A percentile compares a stretch with the other conserved stretches of the same genome.
These are phyloP conservation scores for Hericium erinaceus DNA, from an alignment of 768 basidiomycete genomes.

Conservation along the genomic window DNA sequence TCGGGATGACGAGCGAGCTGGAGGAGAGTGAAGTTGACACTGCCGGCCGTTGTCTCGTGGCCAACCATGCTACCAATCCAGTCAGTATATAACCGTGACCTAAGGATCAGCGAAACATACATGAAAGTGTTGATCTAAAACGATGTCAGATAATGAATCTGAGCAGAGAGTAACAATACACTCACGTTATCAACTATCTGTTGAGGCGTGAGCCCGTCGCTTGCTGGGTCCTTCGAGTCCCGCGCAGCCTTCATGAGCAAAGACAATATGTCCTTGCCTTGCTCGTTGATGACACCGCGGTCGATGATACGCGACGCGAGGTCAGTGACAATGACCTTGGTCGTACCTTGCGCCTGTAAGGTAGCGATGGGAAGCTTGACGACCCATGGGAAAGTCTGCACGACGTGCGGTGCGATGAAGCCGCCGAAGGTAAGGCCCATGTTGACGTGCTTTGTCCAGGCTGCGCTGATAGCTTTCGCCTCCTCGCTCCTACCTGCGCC, in stretches of 20 bases:
- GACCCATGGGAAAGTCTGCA: slow-evolving; percentile 21
- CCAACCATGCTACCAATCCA: slow-evolving; percentile 24
- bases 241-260: slow-evolving; percentile 14
- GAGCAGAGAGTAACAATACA: neutral
- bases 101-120: neutral
- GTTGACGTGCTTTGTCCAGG: slow-evolving; percentile 19
- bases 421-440: slow-evolving; percentile 13
- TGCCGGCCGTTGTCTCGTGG: slow-evolving; percentile 33
- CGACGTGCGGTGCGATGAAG: slow-evolving; percentile 15
- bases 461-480: slow-evolving; percentile 19
- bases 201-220: slow-evolving; percentile 9
- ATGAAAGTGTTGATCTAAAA: slow-evolving; percentile 26
- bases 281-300: slow-evolving; percentile 13
- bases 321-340: slow-evolving; percentile 18
- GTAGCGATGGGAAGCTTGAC: slow-evolving; percentile 14
- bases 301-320: slow-evolving; percentile 15
- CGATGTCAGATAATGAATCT: slow-evolving; percentile 7
- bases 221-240: slow-evolving; percentile 1
- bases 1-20: slow-evolving; percentile 30
- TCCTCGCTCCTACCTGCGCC: slow-evolving; percentile 21
- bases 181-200: slow-evolving; percentile 18
- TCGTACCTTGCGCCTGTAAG: slow-evolving; percentile 21
- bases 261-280: slow-evolving; percentile 16
- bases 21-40: slow-evolving; percentile 28
- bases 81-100: neutral